Evolutionary conservation across 345 rosid species (phyloP).

Genomic region (Melaleuca alternifolia): DNA sequence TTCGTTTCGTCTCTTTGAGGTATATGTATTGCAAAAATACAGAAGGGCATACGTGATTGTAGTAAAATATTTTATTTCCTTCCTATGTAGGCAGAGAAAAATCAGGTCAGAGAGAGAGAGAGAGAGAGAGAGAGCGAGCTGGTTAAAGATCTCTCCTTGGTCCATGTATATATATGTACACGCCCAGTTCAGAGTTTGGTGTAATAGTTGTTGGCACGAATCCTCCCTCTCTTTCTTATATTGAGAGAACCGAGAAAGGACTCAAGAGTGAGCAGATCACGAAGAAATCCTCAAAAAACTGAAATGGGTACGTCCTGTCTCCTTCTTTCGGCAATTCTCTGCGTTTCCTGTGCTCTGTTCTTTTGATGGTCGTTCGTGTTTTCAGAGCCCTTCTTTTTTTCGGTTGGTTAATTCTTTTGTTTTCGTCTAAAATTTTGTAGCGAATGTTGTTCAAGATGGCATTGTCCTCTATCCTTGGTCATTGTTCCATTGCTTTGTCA

Average conservation of each 20-base stretch:
- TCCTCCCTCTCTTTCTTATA: not conserved
- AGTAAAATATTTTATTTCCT: constrained; percentile 6
- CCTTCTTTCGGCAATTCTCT: not conserved
- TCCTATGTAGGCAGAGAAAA: not conserved
- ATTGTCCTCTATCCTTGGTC: not conserved
- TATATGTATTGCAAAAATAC: not conserved
- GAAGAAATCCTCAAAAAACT: constrained; percentile 9
- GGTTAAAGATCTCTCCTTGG: constrained; percentile 8
- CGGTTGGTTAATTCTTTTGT: not conserved
- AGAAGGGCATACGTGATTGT: not conserved
- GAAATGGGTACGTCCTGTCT: constrained; percentile 40
- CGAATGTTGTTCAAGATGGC: not conserved
- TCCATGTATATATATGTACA: not conserved
- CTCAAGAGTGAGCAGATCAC: not conserved
- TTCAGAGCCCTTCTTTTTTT: constrained; percentile 5
- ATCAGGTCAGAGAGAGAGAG: not conserved
- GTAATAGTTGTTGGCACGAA: not conserved
- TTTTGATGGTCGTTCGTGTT: not conserved
- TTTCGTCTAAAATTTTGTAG: not conserved
- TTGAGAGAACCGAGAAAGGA: constrained; percentile 10
- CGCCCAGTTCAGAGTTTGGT: not conserved
- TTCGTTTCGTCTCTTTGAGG: not conserved
- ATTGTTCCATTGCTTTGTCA: not conserved
- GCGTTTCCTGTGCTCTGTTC: constrained; percentile 6
- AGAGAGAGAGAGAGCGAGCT: constrained; percentile 11